Base-by-base conservation (phyloP, 345 rosid genomes). In the Raphanus sativus region DNA sequence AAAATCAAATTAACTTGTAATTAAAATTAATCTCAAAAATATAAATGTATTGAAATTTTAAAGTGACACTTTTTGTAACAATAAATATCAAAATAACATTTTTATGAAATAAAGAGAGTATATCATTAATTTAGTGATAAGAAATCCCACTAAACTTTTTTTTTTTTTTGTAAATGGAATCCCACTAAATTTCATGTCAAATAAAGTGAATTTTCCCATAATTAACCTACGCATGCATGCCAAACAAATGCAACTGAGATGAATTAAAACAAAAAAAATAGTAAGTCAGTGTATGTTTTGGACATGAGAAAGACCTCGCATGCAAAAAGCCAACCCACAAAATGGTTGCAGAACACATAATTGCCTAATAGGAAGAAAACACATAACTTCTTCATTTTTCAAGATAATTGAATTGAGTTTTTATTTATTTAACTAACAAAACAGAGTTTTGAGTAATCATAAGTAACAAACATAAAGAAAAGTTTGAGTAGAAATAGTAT, bases 301-400 rank as follows among this genome's bases (percentile, higher is more conserved):
- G 81, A 73, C 77, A 73, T 45, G 63, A 72, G 77, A 78, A 55
- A 67, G 33, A 60, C 62, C 65, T 78, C 77, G 77, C 77, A 67
- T 78, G 74, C 77, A 60, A 71, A 78, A 78, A 78, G 81, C 81
- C 81, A 72, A 65, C 63, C 60, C 77, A 67, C 73, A 67, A 65
- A 42, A 66, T 72, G 59, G 63, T 59, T 72, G 16, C 68, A 78
- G 25, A 60, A 69, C 29, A 29, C 70, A 42, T 34, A 69, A 69
- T 45, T 32, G 21, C n/a, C 24, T 16, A 62, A 30, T 8, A 42
- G 28, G 59, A 28, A 9, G 17, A 50, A 69, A 50, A 62, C 26
- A 2, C 5, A 52, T 21, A 48, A 30, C 13, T 54, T 67, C 3
- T 0, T 2, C n/a, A 42, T 52, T 8, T 30, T 55, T 8, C 6